phyloP scores from a whole-genome alignment of 768 basidiomycete species.

The Steccherinum ochraceum region DNA sequence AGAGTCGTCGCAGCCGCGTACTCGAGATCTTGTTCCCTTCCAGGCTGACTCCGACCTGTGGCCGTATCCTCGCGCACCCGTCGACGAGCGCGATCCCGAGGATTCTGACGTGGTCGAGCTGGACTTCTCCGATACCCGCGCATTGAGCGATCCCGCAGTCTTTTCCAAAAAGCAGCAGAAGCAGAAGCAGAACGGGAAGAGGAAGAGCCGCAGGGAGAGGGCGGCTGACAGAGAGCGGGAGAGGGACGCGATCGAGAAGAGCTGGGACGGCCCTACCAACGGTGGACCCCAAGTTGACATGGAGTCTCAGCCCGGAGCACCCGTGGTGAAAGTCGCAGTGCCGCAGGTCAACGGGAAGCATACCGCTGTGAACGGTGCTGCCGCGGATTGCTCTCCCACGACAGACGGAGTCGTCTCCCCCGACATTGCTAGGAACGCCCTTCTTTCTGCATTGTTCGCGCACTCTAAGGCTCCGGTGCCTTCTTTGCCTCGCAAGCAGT shows the following conservation, averaged over 20 bases:
- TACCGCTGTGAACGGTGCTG: not conserved
- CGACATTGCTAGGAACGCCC: slow-evolving; percentile 8
- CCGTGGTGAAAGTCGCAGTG: slow-evolving; percentile 3
- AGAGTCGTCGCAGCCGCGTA: slow-evolving; percentile 7
- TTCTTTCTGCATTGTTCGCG: slow-evolving; percentile 9
- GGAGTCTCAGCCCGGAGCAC: not conserved
- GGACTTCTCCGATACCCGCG: slow-evolving; percentile 68
- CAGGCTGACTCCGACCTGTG: slow-evolving; percentile 60
- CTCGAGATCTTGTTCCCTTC: slow-evolving; percentile 47
- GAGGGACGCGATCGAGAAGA: slow-evolving; percentile 45
- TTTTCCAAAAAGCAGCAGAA: slow-evolving; percentile 30
- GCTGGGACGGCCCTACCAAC: slow-evolving; percentile 50
- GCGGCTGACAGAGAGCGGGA: slow-evolving; percentile 30
- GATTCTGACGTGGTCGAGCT: slow-evolving; percentile 67
- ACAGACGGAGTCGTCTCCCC: slow-evolving; percentile 5
- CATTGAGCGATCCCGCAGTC: slow-evolving; percentile 59
- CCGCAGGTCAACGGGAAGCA: too few relatives aligned
- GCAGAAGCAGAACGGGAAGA: slow-evolving; percentile 20
- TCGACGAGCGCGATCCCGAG: slow-evolving; percentile 32
- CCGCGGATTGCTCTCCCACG: slow-evolving; percentile 5
- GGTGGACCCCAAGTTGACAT: slow-evolving; percentile 7
- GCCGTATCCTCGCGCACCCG: slow-evolving; percentile 54
- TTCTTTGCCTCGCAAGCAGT: slow-evolving; percentile 26
- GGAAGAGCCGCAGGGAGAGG: slow-evolving; percentile 24
- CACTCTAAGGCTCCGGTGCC: slow-evolving; percentile 9